phyloP scores from a whole-genome alignment of 768 basidiomycete genomes.

The Trametes meyenii region DNA sequence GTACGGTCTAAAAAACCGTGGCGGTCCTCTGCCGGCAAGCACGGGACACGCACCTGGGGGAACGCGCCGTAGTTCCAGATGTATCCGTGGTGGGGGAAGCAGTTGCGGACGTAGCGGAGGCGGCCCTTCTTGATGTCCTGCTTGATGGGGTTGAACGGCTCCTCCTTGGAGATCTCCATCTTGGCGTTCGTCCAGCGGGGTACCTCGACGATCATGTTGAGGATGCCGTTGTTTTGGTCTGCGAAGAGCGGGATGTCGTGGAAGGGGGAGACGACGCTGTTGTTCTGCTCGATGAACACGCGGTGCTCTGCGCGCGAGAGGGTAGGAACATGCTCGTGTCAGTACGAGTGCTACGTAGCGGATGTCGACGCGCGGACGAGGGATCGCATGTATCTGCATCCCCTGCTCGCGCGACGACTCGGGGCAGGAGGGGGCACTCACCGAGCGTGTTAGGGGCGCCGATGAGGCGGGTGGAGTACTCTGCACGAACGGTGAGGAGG shows the following conservation, averaged over 20 bases:
- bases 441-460: slow-evolving; percentile 94
- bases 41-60: slow-evolving; percentile 71
- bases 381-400: slow-evolving; percentile 29
- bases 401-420: slow-evolving; percentile 1
- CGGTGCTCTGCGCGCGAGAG: slow-evolving; percentile 73
- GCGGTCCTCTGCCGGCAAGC: not conserved
- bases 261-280: slow-evolving; percentile 81
- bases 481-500: slow-evolving; percentile 41
- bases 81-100: slow-evolving; percentile 99
- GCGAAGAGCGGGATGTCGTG: slow-evolving; percentile 99
- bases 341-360: not conserved
- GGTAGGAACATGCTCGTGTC: not conserved
- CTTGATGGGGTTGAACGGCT: slow-evolving; percentile 99
- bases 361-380: slow-evolving; percentile 15
- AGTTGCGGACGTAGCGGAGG: slow-evolving; percentile 97
- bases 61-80: slow-evolving; percentile 99
- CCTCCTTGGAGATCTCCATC: slow-evolving; percentile 99
- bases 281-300: slow-evolving; percentile 90
- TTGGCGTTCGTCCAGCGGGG: slow-evolving; percentile 99
- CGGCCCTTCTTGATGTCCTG: slow-evolving; percentile 98
- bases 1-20: too few species aligned
- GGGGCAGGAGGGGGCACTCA: slow-evolving; percentile 39
- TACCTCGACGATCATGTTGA: slow-evolving; percentile 99
- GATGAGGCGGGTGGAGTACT: slow-evolving; percentile 75
- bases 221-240: slow-evolving; percentile 90